Evolutionary conservation across 2,329 filamentous ascomycete species (phyloP).

Genomic region (Neofusicoccum cordaticola): DNA sequence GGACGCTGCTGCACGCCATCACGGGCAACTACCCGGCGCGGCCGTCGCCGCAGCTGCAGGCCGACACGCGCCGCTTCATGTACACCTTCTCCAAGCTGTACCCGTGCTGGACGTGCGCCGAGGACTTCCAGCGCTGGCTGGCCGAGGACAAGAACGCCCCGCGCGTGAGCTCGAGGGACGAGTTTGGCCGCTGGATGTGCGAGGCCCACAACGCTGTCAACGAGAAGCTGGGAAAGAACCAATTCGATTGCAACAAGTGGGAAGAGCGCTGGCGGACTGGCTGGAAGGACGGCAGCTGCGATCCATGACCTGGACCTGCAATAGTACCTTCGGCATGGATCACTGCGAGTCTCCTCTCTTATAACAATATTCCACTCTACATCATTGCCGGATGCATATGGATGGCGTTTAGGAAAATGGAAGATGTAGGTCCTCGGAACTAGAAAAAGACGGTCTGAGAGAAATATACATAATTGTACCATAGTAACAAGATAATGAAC

Average conservation of each 20-base stretch:
- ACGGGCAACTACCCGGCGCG: constrained; percentile 77
- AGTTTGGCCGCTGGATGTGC: constrained; percentile 81
- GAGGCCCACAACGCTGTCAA: constrained; percentile 87
- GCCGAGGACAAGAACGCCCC: constrained; percentile 63
- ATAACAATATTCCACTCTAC: neutral
- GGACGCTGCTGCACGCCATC: constrained; percentile 91
- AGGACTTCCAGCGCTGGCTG: constrained; percentile 86
- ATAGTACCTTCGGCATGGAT: no score
- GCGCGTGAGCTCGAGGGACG: constrained; percentile 55
- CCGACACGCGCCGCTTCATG: constrained; percentile 75
- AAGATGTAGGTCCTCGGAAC: neutral
- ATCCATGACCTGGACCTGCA: constrained; percentile 35
- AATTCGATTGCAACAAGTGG: constrained; percentile 88
- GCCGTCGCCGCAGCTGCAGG: constrained; percentile 68
- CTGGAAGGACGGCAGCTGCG: constrained; percentile 70
- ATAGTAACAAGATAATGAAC: neutral
- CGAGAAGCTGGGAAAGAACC: constrained; percentile 81
- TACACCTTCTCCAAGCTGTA: constrained; percentile 80
- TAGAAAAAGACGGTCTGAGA: neutral
- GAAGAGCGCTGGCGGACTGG: constrained; percentile 93
- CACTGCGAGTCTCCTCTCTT: neutral
- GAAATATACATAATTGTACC: neutral
- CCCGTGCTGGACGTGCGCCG: constrained; percentile 92
- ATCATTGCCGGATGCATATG: neutral
- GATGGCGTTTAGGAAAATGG: neutral